Conservation (phyloP, 192 early-diverging fungal genomes). For the Coemansia sp. region DNA sequence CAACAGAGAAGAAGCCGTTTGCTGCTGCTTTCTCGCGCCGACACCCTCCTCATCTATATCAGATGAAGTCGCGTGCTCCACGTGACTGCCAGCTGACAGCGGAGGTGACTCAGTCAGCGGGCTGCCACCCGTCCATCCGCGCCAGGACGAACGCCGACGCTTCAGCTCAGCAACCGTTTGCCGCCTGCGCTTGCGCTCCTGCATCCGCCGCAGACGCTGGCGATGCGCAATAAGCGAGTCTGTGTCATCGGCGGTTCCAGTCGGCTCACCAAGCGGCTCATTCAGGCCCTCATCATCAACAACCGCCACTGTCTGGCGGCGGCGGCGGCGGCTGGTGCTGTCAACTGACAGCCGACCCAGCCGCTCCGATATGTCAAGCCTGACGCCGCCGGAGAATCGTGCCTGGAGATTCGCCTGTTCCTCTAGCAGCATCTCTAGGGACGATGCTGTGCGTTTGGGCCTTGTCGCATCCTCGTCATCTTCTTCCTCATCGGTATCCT, state of each 20-base stretch:
- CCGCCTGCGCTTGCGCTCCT: conserved; percentile 48
- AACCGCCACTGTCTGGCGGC: background rate
- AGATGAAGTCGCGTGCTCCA: background rate
- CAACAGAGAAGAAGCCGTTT: background rate
- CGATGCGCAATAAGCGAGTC: conserved; percentile 22
- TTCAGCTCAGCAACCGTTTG: conserved; percentile 45
- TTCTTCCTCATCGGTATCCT: conserved; percentile 9
- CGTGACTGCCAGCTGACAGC: conserved; percentile 9
- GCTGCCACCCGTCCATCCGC: conserved; percentile 37
- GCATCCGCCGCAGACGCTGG: conserved; percentile 38
- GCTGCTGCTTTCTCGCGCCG: background rate
- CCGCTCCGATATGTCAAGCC: background rate
- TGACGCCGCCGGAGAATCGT: conserved; percentile 18
- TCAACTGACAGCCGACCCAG: background rate
- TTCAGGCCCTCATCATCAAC: background rate
- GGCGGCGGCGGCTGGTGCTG: background rate
- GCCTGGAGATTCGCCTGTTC: conserved; percentile 48
- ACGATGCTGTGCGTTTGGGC: background rate
- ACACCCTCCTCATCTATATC: background rate
- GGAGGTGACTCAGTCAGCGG: conserved; percentile 22
- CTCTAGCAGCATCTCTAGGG: conserved; percentile 29
- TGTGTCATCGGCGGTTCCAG: background rate
- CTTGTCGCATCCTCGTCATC: background rate
- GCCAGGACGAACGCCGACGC: conserved; percentile 52
- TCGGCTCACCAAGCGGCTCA: background rate